Conservation (phyloP, 192 early-diverging fungal species). For the Backusella psychrophila region DNA sequence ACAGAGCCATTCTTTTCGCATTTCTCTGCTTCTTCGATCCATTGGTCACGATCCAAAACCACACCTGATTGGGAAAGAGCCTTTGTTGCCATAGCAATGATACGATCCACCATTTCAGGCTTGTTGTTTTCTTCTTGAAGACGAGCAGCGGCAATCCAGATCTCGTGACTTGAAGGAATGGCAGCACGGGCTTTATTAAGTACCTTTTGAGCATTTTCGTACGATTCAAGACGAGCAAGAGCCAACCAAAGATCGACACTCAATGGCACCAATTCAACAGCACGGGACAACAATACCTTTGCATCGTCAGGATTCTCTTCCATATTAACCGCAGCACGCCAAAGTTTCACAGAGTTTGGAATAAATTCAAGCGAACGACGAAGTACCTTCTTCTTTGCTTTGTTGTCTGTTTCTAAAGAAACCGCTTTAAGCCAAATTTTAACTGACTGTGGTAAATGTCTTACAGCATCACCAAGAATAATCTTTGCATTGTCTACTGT, state of each 20-base stretch:
- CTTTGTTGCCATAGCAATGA: constrained; percentile 73
- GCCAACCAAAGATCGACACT: constrained; percentile 96
- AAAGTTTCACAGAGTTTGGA: constrained; percentile 87
- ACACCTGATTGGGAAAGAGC: constrained; percentile 63
- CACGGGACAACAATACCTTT: constrained; percentile 83
- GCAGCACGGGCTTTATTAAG: constrained; percentile 85
- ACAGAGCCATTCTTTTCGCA: constrained; percentile 80
- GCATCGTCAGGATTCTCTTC: constrained; percentile 95
- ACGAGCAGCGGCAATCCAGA: constrained; percentile 93
- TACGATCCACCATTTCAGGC: constrained; percentile 57
- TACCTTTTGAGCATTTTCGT: constrained; percentile 85
- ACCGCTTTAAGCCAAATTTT: constrained; percentile 91
- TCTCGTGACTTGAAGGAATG: constrained; percentile 87
- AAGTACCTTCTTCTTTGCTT: constrained; percentile 77
- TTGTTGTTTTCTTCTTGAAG: constrained; percentile 86
- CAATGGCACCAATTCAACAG: constrained; percentile 90
- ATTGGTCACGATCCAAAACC: constrained; percentile 77
- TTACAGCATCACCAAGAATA: constrained; percentile 88
- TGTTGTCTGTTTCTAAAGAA: constrained; percentile 76
- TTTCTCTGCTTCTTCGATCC: constrained; percentile 84
- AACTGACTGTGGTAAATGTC: constrained; percentile 87
- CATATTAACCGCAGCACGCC: constrained; percentile 88
- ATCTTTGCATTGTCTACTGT: constrained; percentile 80
- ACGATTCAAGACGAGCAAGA: constrained; percentile 86
- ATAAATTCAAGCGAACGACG: constrained; percentile 92